These are phyloP conservation scores for Annulohypoxylon maeteangense DNA, from an alignment of 495 filamentous ascomycete species.

Conservation along the genomic window DNA sequence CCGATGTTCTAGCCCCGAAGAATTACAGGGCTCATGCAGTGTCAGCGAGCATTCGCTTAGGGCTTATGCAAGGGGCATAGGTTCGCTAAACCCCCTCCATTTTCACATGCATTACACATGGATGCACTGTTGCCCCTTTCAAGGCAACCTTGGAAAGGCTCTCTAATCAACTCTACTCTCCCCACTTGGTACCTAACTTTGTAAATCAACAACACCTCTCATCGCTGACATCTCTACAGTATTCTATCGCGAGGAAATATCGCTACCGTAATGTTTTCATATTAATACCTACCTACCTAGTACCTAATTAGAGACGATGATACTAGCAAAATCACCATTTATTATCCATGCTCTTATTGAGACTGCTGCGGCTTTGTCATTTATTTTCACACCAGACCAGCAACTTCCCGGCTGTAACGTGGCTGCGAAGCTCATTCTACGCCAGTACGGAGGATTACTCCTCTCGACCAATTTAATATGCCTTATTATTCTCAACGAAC, in stretches of 20 bases:
- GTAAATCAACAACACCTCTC: background rate
- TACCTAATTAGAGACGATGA: constrained; percentile 19
- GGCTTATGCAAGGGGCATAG: constrained; percentile 20
- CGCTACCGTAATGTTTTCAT: no score
- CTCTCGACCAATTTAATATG: constrained; percentile 49
- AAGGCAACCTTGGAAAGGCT: background rate
- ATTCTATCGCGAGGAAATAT: background rate
- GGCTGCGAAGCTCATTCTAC: constrained; percentile 51
- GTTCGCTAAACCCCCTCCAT: background rate
- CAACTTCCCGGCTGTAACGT: constrained; percentile 47
- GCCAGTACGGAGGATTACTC: constrained; percentile 53
- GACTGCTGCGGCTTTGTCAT: constrained; percentile 45
- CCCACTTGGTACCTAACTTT: background rate
- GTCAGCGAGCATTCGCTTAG: background rate
- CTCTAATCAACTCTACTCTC: background rate
- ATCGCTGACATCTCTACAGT: no score
- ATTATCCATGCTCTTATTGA: constrained; percentile 41
- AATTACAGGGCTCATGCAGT: background rate
- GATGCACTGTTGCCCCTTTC: constrained; percentile 18
- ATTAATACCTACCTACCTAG: background rate
- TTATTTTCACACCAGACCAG: constrained; percentile 43
- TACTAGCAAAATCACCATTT: constrained; percentile 40
- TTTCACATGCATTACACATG: constrained; percentile 20
- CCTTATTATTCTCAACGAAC: constrained; percentile 35
- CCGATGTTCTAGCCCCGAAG: background rate